phyloP scores from a whole-genome alignment of 495 filamentous ascomycete genomes.

The Penicillium mononematosum region DNA sequence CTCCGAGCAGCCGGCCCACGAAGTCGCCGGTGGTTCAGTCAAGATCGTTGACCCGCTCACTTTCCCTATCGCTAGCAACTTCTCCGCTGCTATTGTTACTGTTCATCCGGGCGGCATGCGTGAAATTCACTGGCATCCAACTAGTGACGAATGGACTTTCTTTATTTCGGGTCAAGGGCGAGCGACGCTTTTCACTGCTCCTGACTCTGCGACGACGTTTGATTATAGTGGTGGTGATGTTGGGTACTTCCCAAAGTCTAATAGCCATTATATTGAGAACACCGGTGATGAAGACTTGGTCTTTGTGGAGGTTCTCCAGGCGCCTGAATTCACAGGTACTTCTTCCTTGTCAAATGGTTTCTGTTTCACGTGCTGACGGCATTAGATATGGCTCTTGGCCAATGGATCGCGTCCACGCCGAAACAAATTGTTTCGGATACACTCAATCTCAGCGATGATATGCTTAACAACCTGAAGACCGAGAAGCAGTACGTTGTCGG shows the following conservation, averaged over 20 bases:
- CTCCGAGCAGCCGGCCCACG: constrained; percentile 58
- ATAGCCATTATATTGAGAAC: constrained; percentile 74
- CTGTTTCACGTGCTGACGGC: constrained; percentile 7
- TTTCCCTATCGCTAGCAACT: constrained; percentile 60
- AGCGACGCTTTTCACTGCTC: constrained; percentile 64
- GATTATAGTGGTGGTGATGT: constrained; percentile 75
- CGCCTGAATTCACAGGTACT: constrained; percentile 58
- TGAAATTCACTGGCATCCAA: constrained; percentile 79
- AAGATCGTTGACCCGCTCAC: constrained; percentile 64
- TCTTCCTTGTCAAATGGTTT: neutral
- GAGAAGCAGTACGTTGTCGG: constrained; percentile 61
- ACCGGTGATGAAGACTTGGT: constrained; percentile 65
- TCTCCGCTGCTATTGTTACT: constrained; percentile 63
- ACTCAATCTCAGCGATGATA: constrained; percentile 53
- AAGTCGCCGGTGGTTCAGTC: constrained; percentile 61
- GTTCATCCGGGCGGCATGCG: constrained; percentile 71
- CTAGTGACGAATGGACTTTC: constrained; percentile 74
- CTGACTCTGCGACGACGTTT: constrained; percentile 61
- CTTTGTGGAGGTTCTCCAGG: constrained; percentile 69
- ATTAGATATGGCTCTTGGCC: constrained; percentile 59
- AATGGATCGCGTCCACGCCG: constrained; percentile 64
- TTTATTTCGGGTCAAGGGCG: constrained; percentile 67
- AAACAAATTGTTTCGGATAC: constrained; percentile 64
- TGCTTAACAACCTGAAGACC: constrained; percentile 55
- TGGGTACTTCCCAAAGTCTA: constrained; percentile 63